Evolutionary conservation across 1,284 basidiomycete genomes (phyloP).

Genomic region (Nidula niveotomentosa): DNA sequence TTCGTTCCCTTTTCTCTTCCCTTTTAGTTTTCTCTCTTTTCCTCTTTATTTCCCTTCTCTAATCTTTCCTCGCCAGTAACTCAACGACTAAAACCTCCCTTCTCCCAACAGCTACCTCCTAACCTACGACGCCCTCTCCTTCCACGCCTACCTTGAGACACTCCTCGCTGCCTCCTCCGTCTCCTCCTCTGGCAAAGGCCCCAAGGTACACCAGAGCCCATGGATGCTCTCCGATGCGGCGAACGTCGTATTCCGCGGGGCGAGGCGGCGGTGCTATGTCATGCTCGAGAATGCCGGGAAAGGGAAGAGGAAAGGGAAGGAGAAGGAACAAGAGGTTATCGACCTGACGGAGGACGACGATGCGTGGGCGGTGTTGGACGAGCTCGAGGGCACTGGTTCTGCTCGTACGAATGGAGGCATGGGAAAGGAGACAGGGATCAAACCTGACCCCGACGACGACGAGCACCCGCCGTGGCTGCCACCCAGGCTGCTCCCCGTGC

Average conservation of each 20-base stretch:
- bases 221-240: slow-evolving; percentile 94
- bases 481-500: slow-evolving; percentile 78
- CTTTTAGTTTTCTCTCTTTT: too few relatives aligned
- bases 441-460: not conserved
- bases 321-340: slow-evolving; percentile 22
- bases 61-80: too few relatives aligned
- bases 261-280: slow-evolving; percentile 78
- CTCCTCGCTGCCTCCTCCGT: slow-evolving; percentile 73
- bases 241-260: slow-evolving; percentile 84
- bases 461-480: slow-evolving; percentile 64
- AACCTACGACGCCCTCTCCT: slow-evolving; percentile 89
- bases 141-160: slow-evolving; percentile 91
- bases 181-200: slow-evolving; percentile 44
- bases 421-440: slow-evolving; percentile 16
- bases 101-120: slow-evolving; percentile 69
- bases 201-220: slow-evolving; percentile 66
- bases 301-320: slow-evolving; percentile 21
- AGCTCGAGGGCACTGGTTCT: slow-evolving; percentile 42
- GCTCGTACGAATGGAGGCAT: slow-evolving; percentile 7
- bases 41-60: too few relatives aligned
- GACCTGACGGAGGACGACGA: slow-evolving; percentile 64
- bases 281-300: slow-evolving; percentile 26
- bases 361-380: slow-evolving; percentile 70
- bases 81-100: too few relatives aligned
- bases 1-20: too few relatives aligned